Evolutionary conservation across 805 yeast genomes (phyloP), one percentile per base, ranked within the genome.

Genomic region (Lipomyces lipofer): DNA sequence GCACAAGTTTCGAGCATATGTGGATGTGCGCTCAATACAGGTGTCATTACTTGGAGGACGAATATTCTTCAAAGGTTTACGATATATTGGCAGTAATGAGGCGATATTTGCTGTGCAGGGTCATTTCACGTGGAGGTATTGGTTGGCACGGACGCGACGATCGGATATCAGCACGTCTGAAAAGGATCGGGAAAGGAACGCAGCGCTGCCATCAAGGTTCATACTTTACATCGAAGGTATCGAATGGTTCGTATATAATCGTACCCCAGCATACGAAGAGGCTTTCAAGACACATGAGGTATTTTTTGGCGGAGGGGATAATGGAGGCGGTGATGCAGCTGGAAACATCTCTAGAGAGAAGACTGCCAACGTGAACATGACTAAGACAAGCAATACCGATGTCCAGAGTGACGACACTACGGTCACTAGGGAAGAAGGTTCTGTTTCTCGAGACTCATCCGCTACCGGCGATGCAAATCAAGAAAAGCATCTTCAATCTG

Each of bases 121-220:
- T 1, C 80, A 82, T 63, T 66, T 92, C 25, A 87, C 95, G 0
- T 94, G 98, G 98, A 71, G 95, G 56, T 92, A 89, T 68, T 94
- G 98, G 98, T 73, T 88, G 48, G 71, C 38, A 7, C 67, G 70
- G 4, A 68, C 76, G 15, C 71, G 79, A 60, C 56, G 58, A 55
- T 59, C 67, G 19, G 29, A 65, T 38, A 43, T 56, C 56, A 22
- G 62, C 52, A 28, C 48, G 25, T 43, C 6, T 39, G 43, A 24
- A 40, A 56, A n/a, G 24, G 47, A 36, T 61, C 54, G 9, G 32
- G 51, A 15, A 62, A 56, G 70, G n/a, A 82, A 83, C 64, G 71
- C 68, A 9, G 68, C 71, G 38, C 76, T 81, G 1, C 86, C 86
- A 1, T 72, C 84, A 8, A 73, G 89, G 36, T 77, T 84, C 54